Base-by-base conservation (phyloP, 2,329 filamentous ascomycete species). In the Cordyceps militaris region DNA sequence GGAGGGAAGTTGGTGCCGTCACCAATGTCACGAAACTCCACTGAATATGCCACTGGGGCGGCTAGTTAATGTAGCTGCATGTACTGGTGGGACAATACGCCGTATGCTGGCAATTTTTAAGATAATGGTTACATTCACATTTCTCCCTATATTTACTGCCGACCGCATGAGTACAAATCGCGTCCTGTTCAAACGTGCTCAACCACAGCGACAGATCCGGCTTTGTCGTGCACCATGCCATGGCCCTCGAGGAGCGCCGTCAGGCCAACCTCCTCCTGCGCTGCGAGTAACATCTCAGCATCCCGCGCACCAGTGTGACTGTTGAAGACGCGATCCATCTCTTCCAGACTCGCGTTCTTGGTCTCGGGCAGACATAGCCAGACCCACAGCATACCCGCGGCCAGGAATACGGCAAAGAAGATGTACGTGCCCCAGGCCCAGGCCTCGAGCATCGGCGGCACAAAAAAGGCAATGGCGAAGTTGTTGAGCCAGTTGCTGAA, bases 351-450 rank as follows among this genome's bases (percentile, higher is more conserved):
- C 43, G 76, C 70, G 56, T 76, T 75, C 62, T 80, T 81, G 3
- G 80, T 83, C 65, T 83, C 80, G 3, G 80, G 79, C 4, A 83
- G 69, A 56, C 73, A 73, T 64, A 79, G 77, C 62, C 71, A 80
- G 10, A 79, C 74, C 65, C 78, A 83, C 23, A 76, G 62, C 26
- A 75, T 72, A 2, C 78, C 74, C 10, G 70, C 66, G 13, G 76
- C 67, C 55, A 80, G 78, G 49, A 80, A 73, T 0, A 73, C 72
- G 30, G 77, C 78, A 62, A 83, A 83, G 71, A 84, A 82, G 62
- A 81, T 78, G 64, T 80, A 83, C 0, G 78, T 79, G 23, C 79
- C 79, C 66, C 76, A 81, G 10, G 69, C 66, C 66, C 73, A 72
- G 21, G 63, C 61, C 47, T 61, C 61, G 28, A 65, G 60, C 63